Evolutionary conservation across 2,329 filamentous ascomycete genomes (phyloP), one percentile per base, ranked within the genome.

Genomic region (Alternaria sp.): DNA sequence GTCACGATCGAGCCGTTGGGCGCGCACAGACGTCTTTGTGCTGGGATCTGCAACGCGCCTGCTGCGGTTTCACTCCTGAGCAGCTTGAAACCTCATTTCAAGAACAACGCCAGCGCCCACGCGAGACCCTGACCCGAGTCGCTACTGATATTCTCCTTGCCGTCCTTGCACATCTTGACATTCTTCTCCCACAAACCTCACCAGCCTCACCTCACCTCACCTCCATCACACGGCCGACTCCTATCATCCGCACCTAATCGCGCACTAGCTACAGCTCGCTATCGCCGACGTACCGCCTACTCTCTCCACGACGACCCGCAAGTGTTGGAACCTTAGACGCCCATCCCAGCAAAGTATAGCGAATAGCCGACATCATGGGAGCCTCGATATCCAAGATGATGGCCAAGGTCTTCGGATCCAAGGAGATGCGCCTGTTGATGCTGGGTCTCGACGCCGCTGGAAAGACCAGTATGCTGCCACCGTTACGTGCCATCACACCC

Each of bases 351-450:
- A 11, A 38, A 51, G 46, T 34, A 57, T 43, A 58, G 43, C 48
- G 36, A 61, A 30, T 53, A 78, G 62, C 83, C 62, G 84, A 82
- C 84, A 89, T 74, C 62, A 98, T 98, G 94, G 94, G 94, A 79
- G 91, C 87, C 71, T 89, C 91, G 81, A 86, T 97, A 79, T 96
- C 93, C 68, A 97, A 96, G 83, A 91, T 97, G 84, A 92, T 97
- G 92, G 91, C 91, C 84, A 97, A 96, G 90, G 93, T 98, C 87
- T 98, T 97, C 84, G 94, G 94, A 84, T 96, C 93, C 57, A 97
- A 97, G 85, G 95, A 98, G 83, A 98, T 98, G 93, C 92, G 95
- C 74, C 87, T 99, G 78, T 85, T 98, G 78, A 99, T 99, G 95
- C 85, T 99, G 76, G 95, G 95, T 64, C 88, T 98, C 69, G 95